Base-by-base conservation (phyloP, 1,139 yeast genomes). In the Scheffersomyces cryptocercus region DNA sequence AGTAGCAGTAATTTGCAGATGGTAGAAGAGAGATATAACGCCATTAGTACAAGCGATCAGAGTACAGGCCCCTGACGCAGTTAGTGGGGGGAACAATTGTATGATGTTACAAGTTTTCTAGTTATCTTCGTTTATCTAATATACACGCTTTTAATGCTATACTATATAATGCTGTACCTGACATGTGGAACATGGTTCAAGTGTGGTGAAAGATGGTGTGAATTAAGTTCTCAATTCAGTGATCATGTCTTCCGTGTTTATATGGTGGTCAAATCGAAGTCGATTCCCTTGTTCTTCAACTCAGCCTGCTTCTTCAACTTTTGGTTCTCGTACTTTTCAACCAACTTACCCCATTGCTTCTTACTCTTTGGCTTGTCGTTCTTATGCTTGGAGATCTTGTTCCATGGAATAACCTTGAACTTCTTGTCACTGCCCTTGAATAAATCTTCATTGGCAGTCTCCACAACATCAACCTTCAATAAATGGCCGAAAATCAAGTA, bases 401-500 rank as follows among this genome's bases (percentile, higher is more conserved):
- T 67, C 84, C 86, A 79, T 37, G 88, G 88, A 40, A 84, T 72
- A n/a, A 76, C 73, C 59, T 75, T 81, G 67, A 74, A 85, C 53
- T 73, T 78, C 40, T 60, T 65, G 58, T 72, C 77, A 20, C 85
- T 72, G 37, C 85, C 85, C 45, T 71, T 73, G 64, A 79, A 81
- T 50, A 81, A 61, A 40, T 77, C 75, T 39, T 53, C 53, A 72
- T 68, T 56, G 62, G 77, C 46, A 58, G 66, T 50, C 66, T 75
- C 67, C 77, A 75, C 51, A 73, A 71, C 60, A 74, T 78, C 57
- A 81, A 95, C 73, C 80, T 85, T 62, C 81, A 77, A 60, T 52
- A 91, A 79, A 64, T 91, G 98, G 10, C 96, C 96, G 68, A 88
- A 85, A 44, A 93, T 67, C 52, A 93, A 77, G 61, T 93, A 93